Base-by-base conservation (phyloP, 2,329 filamentous ascomycete genomes). In the Chaetomiaceae sp. region DNA sequence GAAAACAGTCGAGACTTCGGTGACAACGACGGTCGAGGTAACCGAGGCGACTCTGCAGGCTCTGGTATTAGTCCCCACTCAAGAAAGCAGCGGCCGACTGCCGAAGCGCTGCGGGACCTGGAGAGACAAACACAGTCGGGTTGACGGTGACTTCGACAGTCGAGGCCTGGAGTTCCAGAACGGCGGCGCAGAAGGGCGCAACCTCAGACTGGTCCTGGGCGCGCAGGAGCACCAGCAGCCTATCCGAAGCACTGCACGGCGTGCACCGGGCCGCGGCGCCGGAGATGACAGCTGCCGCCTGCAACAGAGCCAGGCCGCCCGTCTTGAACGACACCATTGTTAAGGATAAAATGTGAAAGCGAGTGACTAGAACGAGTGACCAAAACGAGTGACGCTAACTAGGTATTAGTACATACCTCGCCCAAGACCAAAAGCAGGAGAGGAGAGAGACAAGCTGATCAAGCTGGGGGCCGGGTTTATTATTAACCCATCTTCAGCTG, bases 161-260 rank as follows among this genome's bases (percentile, higher is more conserved):
- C 13, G 30, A 41, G 16, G 38, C 14, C 7, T 37, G 45, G 19
- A 31, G 5, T 16, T 23, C 38, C 7, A 49, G 35, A 30, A 49
- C 25, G 17, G 27, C 39, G 39, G 30, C 39, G 46, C 46, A 49
- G 21, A 49, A 43, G 0, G 46, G 39, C 4, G 31, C 30, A 17
- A 42, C 25, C 13, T 34, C 27, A n/a, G 44, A 25, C 6, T 21
- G 7, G 9, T 43, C 46, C 10, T 49, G 38, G 31, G 46, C 19
- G n/a, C 30, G 46, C 19, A 49, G 17, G 46, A 49, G 46, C 4
- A 35, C 17, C 10, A 49, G 30, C 16, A 49, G 46, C 30, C 43
- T 33, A 31, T 49, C 46, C 14, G 16, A 23, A 17, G 38, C 37
- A 34, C 39, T 37, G 46, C 46, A 43, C 2, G 38, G 20, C 4